A percentile compares a stretch with the other conserved stretches of the same genome.
These are phyloP conservation scores for Erodium trifolium DNA, from an alignment of 441 rosid genomes.

Conservation along the genomic window DNA sequence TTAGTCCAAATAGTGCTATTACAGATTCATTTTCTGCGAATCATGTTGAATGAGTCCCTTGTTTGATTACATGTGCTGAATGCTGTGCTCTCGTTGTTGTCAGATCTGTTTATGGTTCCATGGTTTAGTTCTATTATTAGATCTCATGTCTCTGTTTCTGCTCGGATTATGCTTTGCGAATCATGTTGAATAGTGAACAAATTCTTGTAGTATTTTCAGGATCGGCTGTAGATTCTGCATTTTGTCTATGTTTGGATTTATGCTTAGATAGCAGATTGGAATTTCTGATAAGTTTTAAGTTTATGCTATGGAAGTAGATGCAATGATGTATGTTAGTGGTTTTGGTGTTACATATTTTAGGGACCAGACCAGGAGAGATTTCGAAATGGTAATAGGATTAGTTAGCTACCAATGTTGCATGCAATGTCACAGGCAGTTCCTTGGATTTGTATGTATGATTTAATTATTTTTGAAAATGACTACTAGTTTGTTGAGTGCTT, in stretches of 20 bases:
- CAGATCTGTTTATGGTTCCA: slow-evolving; percentile 19
- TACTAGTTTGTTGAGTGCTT: background rate
- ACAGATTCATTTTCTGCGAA: background rate
- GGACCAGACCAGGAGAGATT: background rate
- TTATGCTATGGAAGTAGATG: background rate
- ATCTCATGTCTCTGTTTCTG: slow-evolving; percentile 15
- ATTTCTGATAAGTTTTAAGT: background rate
- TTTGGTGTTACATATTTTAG: background rate
- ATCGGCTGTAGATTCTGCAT: background rate
- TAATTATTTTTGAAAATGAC: background rate
- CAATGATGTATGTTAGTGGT: background rate
- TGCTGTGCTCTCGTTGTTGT: background rate
- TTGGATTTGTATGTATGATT: background rate
- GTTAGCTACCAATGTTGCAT: too few species aligned
- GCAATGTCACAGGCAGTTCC: background rate
- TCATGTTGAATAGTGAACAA: background rate
- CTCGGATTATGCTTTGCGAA: background rate
- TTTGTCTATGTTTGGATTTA: background rate
- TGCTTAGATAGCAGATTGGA: background rate
- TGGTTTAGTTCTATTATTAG: slow-evolving; percentile 1
- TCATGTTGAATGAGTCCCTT: background rate
- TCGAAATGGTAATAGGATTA: background rate
- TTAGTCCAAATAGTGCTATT: background rate
- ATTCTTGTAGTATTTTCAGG: background rate
- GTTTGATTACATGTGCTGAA: background rate